phyloP scores from a whole-genome alignment of 306 rosid species.

The Medicago ruthenica region DNA sequence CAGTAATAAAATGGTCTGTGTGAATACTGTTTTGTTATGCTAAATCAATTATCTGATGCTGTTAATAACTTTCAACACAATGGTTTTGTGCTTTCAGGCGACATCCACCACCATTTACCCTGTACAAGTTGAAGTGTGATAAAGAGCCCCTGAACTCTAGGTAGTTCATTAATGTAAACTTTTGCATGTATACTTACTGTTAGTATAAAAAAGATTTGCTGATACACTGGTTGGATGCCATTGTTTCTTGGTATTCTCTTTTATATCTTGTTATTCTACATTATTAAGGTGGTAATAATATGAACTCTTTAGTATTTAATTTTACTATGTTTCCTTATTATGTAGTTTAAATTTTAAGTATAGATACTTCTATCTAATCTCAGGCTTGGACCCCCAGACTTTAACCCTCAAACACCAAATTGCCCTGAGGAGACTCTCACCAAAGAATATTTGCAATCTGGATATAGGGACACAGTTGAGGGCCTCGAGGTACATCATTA shows the following conservation, averaged over 20 bases:
- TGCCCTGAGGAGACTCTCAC: conserved; percentile 94
- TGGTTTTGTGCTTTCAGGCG: conserved; percentile 69
- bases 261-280: conserved; percentile 21
- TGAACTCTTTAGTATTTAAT: not conserved
- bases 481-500: conserved; percentile 76
- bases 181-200: conserved; percentile 4
- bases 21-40: not conserved
- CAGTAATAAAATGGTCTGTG: conserved; percentile 1
- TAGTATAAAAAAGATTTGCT: conserved; percentile 5
- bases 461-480: conserved; percentile 89
- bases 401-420: conserved; percentile 75
- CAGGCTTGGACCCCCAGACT: conserved; percentile 98
- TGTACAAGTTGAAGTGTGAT: conserved; percentile 92
- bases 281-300: conserved; percentile 19
- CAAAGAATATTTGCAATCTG: conserved; percentile 75
- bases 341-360: conserved; percentile 25
- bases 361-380: conserved; percentile 37
- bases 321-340: conserved; percentile 8
- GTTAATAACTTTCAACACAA: conserved; percentile 30
- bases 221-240: conserved; percentile 25
- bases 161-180: conserved; percentile 50
- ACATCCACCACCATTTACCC: conserved; percentile 56
- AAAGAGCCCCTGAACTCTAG: conserved; percentile 85
- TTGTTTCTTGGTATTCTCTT: not conserved
- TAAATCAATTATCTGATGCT: conserved; percentile 25